Conservation (phyloP, 1,139 yeast genomes). For the Nakaseomyces nivariensis region DNA sequence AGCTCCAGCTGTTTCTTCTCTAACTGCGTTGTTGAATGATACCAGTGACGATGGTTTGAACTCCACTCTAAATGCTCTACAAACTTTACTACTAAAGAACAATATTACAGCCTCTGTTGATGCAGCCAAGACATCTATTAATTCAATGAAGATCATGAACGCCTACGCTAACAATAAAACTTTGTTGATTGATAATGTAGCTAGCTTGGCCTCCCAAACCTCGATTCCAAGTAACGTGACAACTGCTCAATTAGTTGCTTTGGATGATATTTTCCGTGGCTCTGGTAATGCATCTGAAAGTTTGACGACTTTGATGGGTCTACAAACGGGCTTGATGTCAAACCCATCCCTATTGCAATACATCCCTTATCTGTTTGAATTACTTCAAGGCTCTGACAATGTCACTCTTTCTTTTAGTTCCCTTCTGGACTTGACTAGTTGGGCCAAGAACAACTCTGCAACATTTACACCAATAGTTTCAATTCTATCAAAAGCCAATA, state of each 20-base stretch:
- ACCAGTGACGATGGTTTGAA: conserved; percentile 4
- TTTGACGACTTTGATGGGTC: conserved; percentile 12
- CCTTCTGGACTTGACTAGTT: conserved; percentile 19
- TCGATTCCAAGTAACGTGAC: conserved; percentile 17
- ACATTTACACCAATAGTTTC: conserved; percentile 19
- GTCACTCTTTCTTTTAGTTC: conserved; percentile 22
- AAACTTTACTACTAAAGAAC: not conserved
- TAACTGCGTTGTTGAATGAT: not conserved
- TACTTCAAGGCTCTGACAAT: conserved; percentile 21
- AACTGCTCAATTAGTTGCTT: conserved; percentile 17
- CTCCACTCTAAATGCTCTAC: conserved; percentile 4
- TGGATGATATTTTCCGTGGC: conserved; percentile 17
- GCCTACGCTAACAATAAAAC: conserved; percentile 16
- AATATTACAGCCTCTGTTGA: conserved; percentile 2
- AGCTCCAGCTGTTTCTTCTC: conserved; percentile 2
- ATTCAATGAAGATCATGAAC: conserved; percentile 14
- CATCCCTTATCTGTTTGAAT: conserved; percentile 19
- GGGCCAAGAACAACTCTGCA: conserved; percentile 20
- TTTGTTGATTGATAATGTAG: conserved; percentile 13
- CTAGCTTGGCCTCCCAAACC: conserved; percentile 12
- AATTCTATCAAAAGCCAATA: conserved; percentile 15
- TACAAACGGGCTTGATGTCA: conserved; percentile 13
- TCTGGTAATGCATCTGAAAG: conserved; percentile 20
- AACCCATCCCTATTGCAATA: conserved; percentile 12
- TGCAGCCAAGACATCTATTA: conserved; percentile 13